These are phyloP conservation scores for Backusella luteola DNA, from an alignment of 192 early-diverging fungal genomes.

Conservation along the genomic window DNA sequence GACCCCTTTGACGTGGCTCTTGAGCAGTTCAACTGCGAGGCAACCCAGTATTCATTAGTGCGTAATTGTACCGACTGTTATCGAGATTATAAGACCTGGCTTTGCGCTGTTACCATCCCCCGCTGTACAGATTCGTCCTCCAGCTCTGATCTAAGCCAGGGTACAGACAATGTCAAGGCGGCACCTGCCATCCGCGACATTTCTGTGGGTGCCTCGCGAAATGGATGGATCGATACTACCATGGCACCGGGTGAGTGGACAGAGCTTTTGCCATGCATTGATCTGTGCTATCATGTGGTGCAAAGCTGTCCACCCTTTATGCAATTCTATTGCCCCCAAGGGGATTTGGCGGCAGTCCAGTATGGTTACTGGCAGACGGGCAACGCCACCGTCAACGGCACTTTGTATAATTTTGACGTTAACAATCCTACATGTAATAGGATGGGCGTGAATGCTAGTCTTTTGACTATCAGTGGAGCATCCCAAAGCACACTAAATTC, in stretches of 20 bases:
- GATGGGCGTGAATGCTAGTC: constrained; percentile 19
- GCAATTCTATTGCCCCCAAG: constrained; percentile 50
- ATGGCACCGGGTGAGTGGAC: constrained; percentile 36
- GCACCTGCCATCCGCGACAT: constrained; percentile 23
- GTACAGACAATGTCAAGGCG: neutral
- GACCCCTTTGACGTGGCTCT: constrained; percentile 48
- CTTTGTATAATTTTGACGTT: constrained; percentile 3
- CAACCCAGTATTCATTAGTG: constrained; percentile 53
- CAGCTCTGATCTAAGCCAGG: constrained; percentile 12
- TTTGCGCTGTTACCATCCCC: constrained; percentile 54
- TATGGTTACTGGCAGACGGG: constrained; percentile 35
- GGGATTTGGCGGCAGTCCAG: constrained; percentile 34
- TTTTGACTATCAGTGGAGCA: constrained; percentile 19
- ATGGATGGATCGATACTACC: constrained; percentile 35
- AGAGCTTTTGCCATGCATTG: constrained; percentile 55
- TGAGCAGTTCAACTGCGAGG: constrained; percentile 49
- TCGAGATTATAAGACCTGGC: constrained; percentile 53
- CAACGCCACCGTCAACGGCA: neutral
- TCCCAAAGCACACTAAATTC: neutral
- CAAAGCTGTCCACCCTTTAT: constrained; percentile 58
- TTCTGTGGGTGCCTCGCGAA: constrained; percentile 28
- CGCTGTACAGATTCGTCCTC: constrained; percentile 40
- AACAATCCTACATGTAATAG: constrained; percentile 35
- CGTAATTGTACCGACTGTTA: constrained; percentile 54
- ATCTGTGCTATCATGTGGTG: constrained; percentile 55